Evolutionary conservation across 352 stramenopile species (phyloP), one percentile per base, ranked within the genome.

Genomic region (Pythium sp.): DNA sequence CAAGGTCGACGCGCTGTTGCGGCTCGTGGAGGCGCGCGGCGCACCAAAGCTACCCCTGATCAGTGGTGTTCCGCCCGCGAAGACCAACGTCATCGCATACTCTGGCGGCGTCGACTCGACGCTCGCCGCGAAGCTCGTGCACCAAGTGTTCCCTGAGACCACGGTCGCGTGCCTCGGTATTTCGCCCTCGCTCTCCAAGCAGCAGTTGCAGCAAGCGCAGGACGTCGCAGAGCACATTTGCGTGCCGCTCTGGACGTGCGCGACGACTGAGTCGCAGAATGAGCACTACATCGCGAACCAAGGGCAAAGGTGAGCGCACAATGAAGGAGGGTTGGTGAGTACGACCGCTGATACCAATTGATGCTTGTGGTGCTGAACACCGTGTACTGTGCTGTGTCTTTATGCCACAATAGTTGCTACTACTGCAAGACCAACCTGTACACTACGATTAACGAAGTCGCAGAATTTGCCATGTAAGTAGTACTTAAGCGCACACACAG

Each of bases 401-500:
- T 34, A 20, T 62, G 18, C 53, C 53, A 28, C 30, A 11, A 12
- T 67, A 92, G 93, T 72, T 99, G 97, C 78, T 98, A 98, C 71
- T 93, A 97, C 65, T 99, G 97, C 86, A 99, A 99, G 79, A 98
- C 93, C 6, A 98, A 97, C 62, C 77, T 99, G n/a, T 99, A 99
- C 82, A 82, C 87, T 38, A 97, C 92, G 30, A 74, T 99, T 26
- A 80, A 95, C 56, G 75, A 89, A n/a, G 91, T 99, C 55, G 85
- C 89, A 5, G 72, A 74, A 8, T 90, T 93, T 67, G 79, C 84
- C 22, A 67, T 63, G 75, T 81, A 41, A 28, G 57, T 59, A 47
- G 46, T 8, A 32, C 18, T 43, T 2, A 0, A 54, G 2, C n/a
- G 8, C 6, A 41, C 22, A 32, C 9, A 36, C 43, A 32, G 14